Evolutionary conservation across 2,329 filamentous ascomycete genomes (phyloP).

Genomic region (Pseudophaeomoniella oleicola): DNA sequence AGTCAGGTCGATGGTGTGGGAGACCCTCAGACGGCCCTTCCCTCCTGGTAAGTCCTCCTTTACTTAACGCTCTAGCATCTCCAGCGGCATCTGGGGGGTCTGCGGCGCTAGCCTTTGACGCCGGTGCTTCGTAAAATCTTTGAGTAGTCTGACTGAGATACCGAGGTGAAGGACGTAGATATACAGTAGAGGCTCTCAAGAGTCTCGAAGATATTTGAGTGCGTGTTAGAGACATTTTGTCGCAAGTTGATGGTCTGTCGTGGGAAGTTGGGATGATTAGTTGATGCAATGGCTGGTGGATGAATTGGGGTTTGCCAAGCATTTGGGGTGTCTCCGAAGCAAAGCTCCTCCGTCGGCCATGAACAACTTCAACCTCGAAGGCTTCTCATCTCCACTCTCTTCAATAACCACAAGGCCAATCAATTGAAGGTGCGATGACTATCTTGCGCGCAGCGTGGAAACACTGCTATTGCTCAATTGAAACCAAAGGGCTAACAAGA

Average conservation of each 20-base stretch:
- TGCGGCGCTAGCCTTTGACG: not conserved
- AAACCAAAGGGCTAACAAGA: too few species aligned
- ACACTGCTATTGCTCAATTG: too few species aligned
- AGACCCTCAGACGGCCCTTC: conserved; percentile 1
- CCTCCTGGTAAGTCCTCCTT: not conserved
- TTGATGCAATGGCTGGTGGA: not conserved
- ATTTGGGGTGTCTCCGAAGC: not conserved
- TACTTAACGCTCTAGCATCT: not conserved
- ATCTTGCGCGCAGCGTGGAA: too few species aligned
- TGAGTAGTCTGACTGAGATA: not conserved
- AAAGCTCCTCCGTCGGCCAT: not conserved
- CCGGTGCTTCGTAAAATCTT: not conserved
- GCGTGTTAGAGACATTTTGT: not conserved
- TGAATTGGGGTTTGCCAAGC: not conserved
- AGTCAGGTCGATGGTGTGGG: conserved; percentile 61
- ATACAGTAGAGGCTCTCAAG: not conserved
- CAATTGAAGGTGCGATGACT: too few species aligned
- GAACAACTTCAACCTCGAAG: not conserved
- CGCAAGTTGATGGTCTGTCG: not conserved
- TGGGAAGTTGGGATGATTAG: not conserved
- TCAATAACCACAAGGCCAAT: not conserved
- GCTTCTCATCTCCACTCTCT: not conserved
- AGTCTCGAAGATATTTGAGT: not conserved
- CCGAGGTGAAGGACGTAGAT: not conserved
- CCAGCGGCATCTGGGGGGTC: not conserved